Base-by-base conservation (phyloP, 2,329 filamentous ascomycete genomes). In the Anthostomella pinea region DNA sequence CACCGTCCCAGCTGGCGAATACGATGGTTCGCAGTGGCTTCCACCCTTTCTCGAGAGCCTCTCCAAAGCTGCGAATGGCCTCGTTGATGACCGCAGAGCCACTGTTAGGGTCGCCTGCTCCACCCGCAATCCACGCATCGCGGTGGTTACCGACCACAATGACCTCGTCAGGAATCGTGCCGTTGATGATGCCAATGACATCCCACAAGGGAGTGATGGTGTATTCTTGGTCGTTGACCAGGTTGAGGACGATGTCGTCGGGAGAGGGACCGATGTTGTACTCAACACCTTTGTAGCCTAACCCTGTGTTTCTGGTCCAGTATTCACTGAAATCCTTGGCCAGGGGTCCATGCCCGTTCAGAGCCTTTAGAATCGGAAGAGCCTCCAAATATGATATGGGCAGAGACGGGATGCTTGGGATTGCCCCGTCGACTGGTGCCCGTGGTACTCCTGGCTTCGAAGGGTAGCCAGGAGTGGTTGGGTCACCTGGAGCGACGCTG, bases 381-480 rank as follows among this genome's bases (percentile, higher is more conserved):
- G 87, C 90, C 51, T 97, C 91, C 6, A 71, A 65, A 58, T 95
- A 96, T 0, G 91, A 96, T 33, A 97, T 86, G 4, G 91, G 91
- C 2, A 96, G 68, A 1, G 91, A 97, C 0, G 93, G 91, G 35
- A 97, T 97, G 3, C 77, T 81, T 0, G 93, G 87, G 20, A 84
- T 93, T 6, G 77, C 75, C 18, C 76, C 70, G 14, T 87, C 72
- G 0, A 83, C 79, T 6, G 87, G 79, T 39, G 80, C 72, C 16
- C 91, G 83, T 22, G 87, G 86, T 16, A 73, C 85, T n/a, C 85
- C 91, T 5, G 90, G 91, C 60, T 91, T 91, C 1, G 89, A 95
- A 6, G 91, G 86, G 56, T 95, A 96, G 8, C 93, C 93, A 13
- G 89, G 88, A 0, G 93, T 97, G 0, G 93, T 95, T 31, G 91